These are phyloP conservation scores for Colletotrichum australisinense DNA, from an alignment of 2,329 filamentous ascomycete genomes.

Conservation along the genomic window DNA sequence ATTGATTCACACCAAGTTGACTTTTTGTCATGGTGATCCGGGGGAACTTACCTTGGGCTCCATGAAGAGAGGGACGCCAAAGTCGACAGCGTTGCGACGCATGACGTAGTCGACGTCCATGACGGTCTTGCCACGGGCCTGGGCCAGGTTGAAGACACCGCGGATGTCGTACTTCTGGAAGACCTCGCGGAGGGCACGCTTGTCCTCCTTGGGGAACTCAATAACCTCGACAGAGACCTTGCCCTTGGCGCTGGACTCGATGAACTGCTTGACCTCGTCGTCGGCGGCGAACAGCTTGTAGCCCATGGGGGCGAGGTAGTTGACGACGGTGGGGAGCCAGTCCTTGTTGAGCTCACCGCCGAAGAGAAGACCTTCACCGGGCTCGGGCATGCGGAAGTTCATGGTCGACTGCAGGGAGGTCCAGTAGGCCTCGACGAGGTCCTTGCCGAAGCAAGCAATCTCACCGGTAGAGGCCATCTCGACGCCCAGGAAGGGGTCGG, in stretches of 20 bases:
- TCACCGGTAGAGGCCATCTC: slow-evolving; percentile 98
- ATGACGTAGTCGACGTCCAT: slow-evolving; percentile 98
- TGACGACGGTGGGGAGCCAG: slow-evolving; percentile 81
- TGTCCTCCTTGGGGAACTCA: slow-evolving; percentile 96
- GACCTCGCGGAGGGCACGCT: slow-evolving; percentile 91
- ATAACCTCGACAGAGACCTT: slow-evolving; percentile 85
- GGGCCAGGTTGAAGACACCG: slow-evolving; percentile 94
- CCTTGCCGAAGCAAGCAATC: slow-evolving; percentile 98
- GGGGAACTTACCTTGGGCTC: slow-evolving; percentile 81
- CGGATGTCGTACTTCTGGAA: slow-evolving; percentile 98
- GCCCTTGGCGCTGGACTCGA: slow-evolving; percentile 78
- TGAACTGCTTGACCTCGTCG: slow-evolving; percentile 81
- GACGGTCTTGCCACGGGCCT: slow-evolving; percentile 83
- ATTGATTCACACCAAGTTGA: neutral
- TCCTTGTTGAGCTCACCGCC: slow-evolving; percentile 83
- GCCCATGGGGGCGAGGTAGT: slow-evolving; percentile 87
- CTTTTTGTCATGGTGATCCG: neutral
- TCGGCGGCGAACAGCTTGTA: slow-evolving; percentile 95
- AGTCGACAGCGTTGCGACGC: slow-evolving; percentile 97
- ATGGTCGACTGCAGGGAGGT: slow-evolving; percentile 94
- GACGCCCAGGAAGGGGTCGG: slow-evolving; percentile 96
- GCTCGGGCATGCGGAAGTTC: slow-evolving; percentile 98
- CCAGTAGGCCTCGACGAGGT: slow-evolving; percentile 98
- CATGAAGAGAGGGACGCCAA: slow-evolving; percentile 98
- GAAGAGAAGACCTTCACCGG: slow-evolving; percentile 94